Evolutionary conservation across 1,284 basidiomycete species (phyloP).

Genomic region (Moesziomyces parantarcticus): DNA sequence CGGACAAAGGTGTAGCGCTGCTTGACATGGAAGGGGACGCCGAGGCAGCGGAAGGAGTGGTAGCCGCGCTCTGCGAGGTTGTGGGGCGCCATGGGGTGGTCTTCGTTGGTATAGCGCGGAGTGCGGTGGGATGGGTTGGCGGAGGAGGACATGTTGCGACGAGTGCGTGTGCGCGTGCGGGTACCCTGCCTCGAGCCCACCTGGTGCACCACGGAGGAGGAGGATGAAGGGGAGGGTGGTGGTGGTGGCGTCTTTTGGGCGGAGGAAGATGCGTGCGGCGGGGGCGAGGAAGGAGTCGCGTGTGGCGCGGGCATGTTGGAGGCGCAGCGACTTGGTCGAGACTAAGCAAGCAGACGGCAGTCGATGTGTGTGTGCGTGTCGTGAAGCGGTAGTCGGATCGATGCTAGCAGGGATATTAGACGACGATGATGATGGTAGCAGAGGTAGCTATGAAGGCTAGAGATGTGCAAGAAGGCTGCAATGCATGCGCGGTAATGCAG

Average conservation of each 20-base stretch:
- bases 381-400: too few species aligned
- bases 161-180: slow-evolving; percentile 51
- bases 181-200: slow-evolving; percentile 53
- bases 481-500: too few species aligned
- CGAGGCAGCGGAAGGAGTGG: slow-evolving; percentile 64
- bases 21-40: slow-evolving; percentile 65
- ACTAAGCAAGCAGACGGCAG: slow-evolving; percentile 2
- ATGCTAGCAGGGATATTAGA: too few species aligned
- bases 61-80: slow-evolving; percentile 62
- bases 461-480: too few species aligned
- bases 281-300: slow-evolving; percentile 24
- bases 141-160: slow-evolving; percentile 48
- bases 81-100: slow-evolving; percentile 62
- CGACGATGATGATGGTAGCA: too few species aligned
- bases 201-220: slow-evolving; percentile 38
- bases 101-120: slow-evolving; percentile 54
- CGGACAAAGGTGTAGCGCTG: slow-evolving; percentile 64
- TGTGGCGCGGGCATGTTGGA: slow-evolving; percentile 41
- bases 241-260: slow-evolving; percentile 32
- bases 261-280: slow-evolving; percentile 13
- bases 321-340: not conserved
- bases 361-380: too few species aligned
- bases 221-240: slow-evolving; percentile 20
- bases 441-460: too few species aligned
- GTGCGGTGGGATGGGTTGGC: slow-evolving; percentile 27